Percentiles rank a stretch among this genome's conserved stretches.
Conservation (phyloP, 192 early-diverging fungal species). For the Chytriomyces sp. region DNA sequence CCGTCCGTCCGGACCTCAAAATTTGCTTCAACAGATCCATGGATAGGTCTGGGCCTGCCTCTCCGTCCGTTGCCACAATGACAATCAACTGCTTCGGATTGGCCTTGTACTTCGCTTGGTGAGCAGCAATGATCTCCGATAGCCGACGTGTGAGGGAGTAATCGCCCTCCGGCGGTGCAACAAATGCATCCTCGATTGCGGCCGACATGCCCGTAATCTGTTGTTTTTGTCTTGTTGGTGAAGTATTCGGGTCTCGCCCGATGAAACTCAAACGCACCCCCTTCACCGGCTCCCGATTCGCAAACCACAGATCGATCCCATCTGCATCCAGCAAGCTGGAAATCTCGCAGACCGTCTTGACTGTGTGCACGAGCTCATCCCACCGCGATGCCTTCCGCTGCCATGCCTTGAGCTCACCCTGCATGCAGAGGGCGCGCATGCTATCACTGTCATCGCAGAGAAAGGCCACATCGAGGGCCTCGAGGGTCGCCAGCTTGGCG, state of each 20-base stretch:
- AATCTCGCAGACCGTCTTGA: not conserved
- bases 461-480: not conserved
- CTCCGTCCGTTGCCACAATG: conserved; percentile 8
- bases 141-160: not conserved
- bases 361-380: conserved; percentile 1
- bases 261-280: too few relatives aligned
- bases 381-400: not conserved
- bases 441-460: conserved; percentile 8
- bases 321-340: not conserved
- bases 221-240: too few relatives aligned
- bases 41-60: not conserved
- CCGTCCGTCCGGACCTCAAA: not conserved
- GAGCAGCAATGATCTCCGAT: not conserved
- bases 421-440: not conserved
- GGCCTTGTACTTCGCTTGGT: not conserved
- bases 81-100: not conserved
- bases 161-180: not conserved
- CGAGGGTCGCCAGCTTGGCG: not conserved
- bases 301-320: conserved; percentile 11
- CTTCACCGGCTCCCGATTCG: not conserved
- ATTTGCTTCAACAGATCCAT: not conserved
- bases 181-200: not conserved
- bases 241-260: too few relatives aligned
- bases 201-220: not conserved
- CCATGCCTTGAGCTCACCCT: not conserved